Percentiles rank a stretch among this genome's conserved stretches.
phyloP scores from a whole-genome alignment of 108 stramenopile species.

The Seminavis robusta region DNA sequence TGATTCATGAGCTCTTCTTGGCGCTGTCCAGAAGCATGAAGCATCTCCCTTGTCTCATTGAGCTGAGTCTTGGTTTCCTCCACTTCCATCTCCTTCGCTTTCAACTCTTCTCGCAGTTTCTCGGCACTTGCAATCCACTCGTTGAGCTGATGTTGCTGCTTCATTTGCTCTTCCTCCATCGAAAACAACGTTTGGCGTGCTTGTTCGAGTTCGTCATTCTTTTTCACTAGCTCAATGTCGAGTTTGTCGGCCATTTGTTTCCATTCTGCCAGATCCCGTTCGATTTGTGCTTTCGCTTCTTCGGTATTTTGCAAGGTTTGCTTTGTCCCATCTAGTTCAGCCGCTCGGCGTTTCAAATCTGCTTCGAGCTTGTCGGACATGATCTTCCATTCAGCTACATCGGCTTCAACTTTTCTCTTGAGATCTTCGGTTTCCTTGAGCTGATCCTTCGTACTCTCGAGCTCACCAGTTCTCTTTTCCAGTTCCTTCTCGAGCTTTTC shows the following conservation, averaged over 20 bases:
- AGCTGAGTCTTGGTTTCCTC: conserved; percentile 12
- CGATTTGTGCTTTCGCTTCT: conserved; percentile 3
- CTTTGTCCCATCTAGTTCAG: neutral
- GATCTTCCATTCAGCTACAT: conserved; percentile 9
- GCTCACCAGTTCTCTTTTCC: neutral
- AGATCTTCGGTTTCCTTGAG: conserved; percentile 9
- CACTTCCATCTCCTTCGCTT: neutral
- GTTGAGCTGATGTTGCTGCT: too few relatives aligned
- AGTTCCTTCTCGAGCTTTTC: conserved; percentile 27
- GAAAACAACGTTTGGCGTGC: too few relatives aligned
- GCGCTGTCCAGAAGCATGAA: neutral
- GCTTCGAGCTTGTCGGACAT: conserved; percentile 2
- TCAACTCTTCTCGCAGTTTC: conserved; percentile 2
- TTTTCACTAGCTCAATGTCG: too few relatives aligned
- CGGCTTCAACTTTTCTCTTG: conserved; percentile 2
- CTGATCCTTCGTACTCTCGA: neutral
- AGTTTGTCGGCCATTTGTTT: too few relatives aligned
- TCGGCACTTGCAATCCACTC: conserved; percentile 12
- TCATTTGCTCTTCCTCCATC: too few relatives aligned
- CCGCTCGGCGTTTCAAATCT: neutral
- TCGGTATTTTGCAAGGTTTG: conserved; percentile 3
- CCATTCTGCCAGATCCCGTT: too few relatives aligned
- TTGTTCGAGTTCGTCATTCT: too few relatives aligned
- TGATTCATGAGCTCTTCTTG: neutral
- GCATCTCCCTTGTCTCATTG: neutral